Conservation (phyloP, 345 rosid species). For the Populus tremula region DNA sequence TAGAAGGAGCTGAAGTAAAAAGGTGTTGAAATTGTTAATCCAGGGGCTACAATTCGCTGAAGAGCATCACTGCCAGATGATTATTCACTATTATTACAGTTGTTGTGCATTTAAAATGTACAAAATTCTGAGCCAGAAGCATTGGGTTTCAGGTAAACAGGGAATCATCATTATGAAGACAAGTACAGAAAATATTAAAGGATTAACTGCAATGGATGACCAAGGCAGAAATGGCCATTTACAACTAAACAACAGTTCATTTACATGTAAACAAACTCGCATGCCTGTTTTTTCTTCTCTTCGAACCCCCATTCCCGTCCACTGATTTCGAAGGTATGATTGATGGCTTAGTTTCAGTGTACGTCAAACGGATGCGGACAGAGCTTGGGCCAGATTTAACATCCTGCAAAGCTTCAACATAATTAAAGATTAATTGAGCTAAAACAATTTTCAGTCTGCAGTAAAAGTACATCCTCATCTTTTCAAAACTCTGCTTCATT, state of each 20-base stretch:
- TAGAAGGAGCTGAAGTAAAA: no score
- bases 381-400: slow-evolving; percentile 54
- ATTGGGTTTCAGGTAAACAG: no score
- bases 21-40: no score
- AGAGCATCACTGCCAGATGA: no score
- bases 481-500: not conserved
- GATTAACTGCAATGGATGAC: not conserved
- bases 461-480: not conserved
- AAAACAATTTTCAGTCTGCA: not conserved
- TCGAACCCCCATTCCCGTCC: slow-evolving; percentile 39
- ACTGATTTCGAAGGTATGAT: slow-evolving; percentile 25
- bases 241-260: not conserved
- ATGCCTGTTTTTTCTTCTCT: slow-evolving; percentile 75
- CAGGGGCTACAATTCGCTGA: no score
- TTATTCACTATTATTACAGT: no score
- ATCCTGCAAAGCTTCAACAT: slow-evolving; percentile 61
- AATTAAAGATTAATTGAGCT: slow-evolving; percentile 17
- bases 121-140: no score
- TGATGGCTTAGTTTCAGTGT: slow-evolving; percentile 35
- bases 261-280: slow-evolving; percentile 6
- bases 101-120: no score
- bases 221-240: not conserved
- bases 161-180: not conserved
- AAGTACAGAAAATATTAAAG: not conserved
- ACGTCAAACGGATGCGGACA: slow-evolving; percentile 69